phyloP scores from a whole-genome alignment of 2,329 filamentous ascomycete species.

The Monilinia aucupariae region DNA sequence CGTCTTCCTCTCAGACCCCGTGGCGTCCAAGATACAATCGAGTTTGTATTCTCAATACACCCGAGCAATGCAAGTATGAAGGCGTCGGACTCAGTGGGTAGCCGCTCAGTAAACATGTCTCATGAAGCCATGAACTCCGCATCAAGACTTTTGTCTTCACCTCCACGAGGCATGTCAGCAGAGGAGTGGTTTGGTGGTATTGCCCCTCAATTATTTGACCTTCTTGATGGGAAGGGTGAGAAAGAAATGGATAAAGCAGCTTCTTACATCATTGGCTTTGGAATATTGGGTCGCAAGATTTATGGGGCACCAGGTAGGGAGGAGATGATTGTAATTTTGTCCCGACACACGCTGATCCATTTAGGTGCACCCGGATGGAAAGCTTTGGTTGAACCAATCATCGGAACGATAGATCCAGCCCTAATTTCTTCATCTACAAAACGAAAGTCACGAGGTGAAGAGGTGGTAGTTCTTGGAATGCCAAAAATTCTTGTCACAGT shows the following conservation, averaged over 20 bases:
- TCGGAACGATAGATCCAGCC: constrained; percentile 46
- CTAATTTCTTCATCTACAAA: constrained; percentile 2
- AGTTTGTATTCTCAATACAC: constrained; percentile 67
- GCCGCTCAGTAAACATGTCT: constrained; percentile 57
- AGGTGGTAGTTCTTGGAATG: constrained; percentile 22
- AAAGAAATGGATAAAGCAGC: constrained; percentile 53
- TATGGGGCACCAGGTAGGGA: constrained; percentile 56
- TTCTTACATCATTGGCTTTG: constrained; percentile 59
- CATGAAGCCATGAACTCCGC: constrained; percentile 62
- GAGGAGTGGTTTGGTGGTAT: constrained; percentile 57
- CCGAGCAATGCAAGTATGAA: constrained; percentile 37
- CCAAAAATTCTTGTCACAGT: constrained; percentile 38
- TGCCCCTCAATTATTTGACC: constrained; percentile 52
- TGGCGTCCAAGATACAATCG: constrained; percentile 62
- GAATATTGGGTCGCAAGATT: constrained; percentile 58
- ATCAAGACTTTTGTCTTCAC: constrained; percentile 54
- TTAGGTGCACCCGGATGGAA: constrained; percentile 56
- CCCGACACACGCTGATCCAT: constrained; percentile 16
- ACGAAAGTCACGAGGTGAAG: constrained; percentile 9
- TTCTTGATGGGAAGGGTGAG: constrained; percentile 57
- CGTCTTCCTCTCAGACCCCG: constrained; percentile 54
- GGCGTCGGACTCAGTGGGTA: constrained; percentile 28
- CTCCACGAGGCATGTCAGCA: constrained; percentile 49
- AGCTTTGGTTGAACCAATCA: constrained; percentile 53
- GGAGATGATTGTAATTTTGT: constrained; percentile 25